Conservation (phyloP, 257 asterid genomes). For the Oldenlandia corymbosa region DNA sequence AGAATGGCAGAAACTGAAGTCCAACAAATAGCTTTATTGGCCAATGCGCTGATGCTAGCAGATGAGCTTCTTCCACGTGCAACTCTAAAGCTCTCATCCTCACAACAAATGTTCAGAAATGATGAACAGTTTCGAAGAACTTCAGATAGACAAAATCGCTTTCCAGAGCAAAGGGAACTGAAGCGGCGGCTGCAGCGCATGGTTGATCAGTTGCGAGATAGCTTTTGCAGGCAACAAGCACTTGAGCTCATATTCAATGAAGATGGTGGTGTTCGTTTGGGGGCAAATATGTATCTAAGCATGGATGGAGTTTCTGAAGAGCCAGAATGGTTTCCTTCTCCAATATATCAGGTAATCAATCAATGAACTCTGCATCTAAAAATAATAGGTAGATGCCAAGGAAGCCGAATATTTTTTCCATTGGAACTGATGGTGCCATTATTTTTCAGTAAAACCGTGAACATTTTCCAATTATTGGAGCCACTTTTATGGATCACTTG, state of each 20-base stretch:
- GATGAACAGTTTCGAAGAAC: slow-evolving; percentile 41
- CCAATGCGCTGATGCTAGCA: slow-evolving; percentile 66
- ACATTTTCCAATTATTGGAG: no score
- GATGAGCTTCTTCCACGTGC: slow-evolving; percentile 91
- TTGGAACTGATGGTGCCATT: neutral
- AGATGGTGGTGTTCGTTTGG: slow-evolving; percentile 70
- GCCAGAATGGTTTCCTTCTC: slow-evolving; percentile 95
- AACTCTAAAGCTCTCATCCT: slow-evolving; percentile 42
- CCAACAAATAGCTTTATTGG: slow-evolving; percentile 65
- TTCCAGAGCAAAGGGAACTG: slow-evolving; percentile 74
- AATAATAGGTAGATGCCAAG: neutral
- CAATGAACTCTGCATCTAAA: neutral
- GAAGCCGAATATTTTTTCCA: neutral
- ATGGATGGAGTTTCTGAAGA: slow-evolving; percentile 55
- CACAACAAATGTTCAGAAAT: slow-evolving; percentile 20
- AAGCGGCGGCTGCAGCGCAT: slow-evolving; percentile 61
- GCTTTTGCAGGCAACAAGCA: slow-evolving; percentile 85
- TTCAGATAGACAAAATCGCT: slow-evolving; percentile 41
- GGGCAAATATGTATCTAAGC: slow-evolving; percentile 68
- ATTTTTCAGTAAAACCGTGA: neutral
- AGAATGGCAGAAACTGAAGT: slow-evolving; percentile 60
- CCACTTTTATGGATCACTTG: no score
- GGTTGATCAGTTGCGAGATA: slow-evolving; percentile 82
- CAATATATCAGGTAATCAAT: slow-evolving; percentile 60
- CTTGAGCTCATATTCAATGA: slow-evolving; percentile 78